Percentiles rank a stretch among this genome's conserved stretches.
Evolutionary conservation across 805 yeast species (phyloP).

Genomic region (Saccharomycopsis vini): DNA sequence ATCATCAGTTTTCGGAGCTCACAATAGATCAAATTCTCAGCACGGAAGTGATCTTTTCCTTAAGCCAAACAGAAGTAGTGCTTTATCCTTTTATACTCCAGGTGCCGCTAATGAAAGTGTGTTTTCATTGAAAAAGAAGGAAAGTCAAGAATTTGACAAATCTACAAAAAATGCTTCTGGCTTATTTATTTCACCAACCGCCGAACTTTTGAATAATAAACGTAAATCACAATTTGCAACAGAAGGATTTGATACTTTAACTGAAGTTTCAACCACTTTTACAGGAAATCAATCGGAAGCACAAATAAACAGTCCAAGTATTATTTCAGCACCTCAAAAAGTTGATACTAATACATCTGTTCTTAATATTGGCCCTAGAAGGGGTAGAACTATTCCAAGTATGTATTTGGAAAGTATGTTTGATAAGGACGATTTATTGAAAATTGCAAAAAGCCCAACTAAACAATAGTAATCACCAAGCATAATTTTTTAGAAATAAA

Average conservation of each 20-base stretch:
- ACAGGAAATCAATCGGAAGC: not conserved
- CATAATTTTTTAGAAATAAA: no score
- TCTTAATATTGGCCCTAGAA: conserved; percentile 2
- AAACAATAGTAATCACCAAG: no score
- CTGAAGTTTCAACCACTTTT: no score
- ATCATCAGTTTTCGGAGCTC: no score
- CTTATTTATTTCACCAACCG: conserved; percentile 74
- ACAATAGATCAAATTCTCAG: not conserved
- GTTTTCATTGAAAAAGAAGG: not conserved
- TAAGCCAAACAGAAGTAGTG: no score
- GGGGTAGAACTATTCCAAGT: conserved; percentile 17
- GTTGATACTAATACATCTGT: conserved; percentile 6
- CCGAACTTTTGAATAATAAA: conserved; percentile 55
- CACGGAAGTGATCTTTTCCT: no score
- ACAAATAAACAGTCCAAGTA: not conserved
- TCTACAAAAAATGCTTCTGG: not conserved
- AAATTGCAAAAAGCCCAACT: no score
- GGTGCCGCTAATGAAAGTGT: not conserved
- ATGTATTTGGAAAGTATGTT: conserved; percentile 17
- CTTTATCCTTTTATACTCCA: no score
- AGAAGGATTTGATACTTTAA: not conserved
- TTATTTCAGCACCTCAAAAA: conserved; percentile 11
- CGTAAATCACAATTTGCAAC: not conserved
- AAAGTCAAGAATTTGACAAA: not conserved
- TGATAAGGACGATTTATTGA: conserved; percentile 9